Evolutionary conservation across 2,329 filamentous ascomycete genomes (phyloP).

Genomic region (Colletotrichum cordylinicola): DNA sequence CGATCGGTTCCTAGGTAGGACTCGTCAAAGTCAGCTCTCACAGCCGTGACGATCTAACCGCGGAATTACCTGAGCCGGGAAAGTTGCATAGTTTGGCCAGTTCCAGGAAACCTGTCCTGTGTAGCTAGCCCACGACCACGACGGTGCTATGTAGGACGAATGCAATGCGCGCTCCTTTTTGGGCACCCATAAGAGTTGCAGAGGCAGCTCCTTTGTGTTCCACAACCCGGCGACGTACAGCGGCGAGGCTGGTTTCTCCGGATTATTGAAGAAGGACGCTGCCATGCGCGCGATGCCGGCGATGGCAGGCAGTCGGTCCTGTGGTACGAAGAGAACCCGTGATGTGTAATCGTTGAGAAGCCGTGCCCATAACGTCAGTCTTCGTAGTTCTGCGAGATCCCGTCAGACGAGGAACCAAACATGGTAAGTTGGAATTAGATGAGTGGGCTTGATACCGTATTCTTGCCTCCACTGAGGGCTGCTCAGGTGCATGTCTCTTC

Average conservation of each 20-base stretch:
- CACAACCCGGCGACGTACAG: not conserved
- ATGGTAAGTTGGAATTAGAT: not conserved
- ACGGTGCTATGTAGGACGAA: not conserved
- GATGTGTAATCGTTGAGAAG: not conserved
- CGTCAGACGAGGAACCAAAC: not conserved
- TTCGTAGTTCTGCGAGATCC: not conserved
- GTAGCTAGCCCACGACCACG: not conserved
- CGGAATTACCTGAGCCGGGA: not conserved
- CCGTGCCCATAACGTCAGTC: not conserved
- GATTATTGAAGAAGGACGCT: not conserved
- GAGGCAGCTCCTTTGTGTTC: not conserved
- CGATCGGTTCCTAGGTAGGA: not conserved
- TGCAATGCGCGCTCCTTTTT: not conserved
- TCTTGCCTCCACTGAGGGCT: not conserved
- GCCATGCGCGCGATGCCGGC: not conserved
- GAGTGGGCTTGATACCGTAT: not conserved
- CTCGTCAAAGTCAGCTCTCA: not conserved
- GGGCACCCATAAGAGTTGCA: not conserved
- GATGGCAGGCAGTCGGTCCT: not conserved
- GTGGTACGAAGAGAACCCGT: not conserved
- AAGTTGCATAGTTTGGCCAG: not conserved
- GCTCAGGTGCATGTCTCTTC: not conserved
- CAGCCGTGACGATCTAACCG: not conserved
- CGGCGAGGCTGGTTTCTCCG: not conserved
- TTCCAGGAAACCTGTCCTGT: not conserved